Base-by-base conservation (phyloP, 148 eudicot species). In the Rhododendron mucronatum region DNA sequence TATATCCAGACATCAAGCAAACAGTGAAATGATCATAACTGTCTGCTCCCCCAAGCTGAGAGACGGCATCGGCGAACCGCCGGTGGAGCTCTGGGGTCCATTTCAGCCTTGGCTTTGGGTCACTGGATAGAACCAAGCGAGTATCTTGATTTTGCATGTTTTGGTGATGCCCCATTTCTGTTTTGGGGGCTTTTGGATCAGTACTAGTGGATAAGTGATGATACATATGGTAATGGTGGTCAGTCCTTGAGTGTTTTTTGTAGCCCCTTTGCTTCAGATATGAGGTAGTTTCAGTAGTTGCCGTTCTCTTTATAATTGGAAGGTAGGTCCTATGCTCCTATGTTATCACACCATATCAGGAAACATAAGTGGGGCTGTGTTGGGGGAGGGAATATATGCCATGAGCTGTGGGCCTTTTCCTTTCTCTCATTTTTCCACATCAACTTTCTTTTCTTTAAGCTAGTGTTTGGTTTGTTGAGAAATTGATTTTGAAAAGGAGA, bases 61-160 rank as follows among this genome's bases (percentile, higher is more conserved):
- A 67, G 51, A 95, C 91, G 0, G 97, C 93, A 37, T 95, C 94
- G 53, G 95, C 89, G 82, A 96, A 95, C 8, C 96, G 84, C 51
- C 88, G 93, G 71, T 96, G 99, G 85, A 97, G 95, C 39, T 95
- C 96, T 15, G 93, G 94, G 37, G 98, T 97, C 99, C 99, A 97
- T 92, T 93, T 97, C 23, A 97, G 91, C 86, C 99, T 91, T n/a
- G 98, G 99, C 87, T 95, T 97, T 39, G 98, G 93, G 93, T 95
- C 98, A 92, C 94, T 93, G 28, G 99, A 93, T 51, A 97, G 82
- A 82, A 95, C 92, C 90, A 95, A 90, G 83, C 84, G 90, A 89
- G 89, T 89, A 39, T 91, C 95, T 87, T 90, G 87, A 82, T 89
- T 89, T 75, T 92, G 91, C 78, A 89, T 82, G 87, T 82, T 89